Conservation (phyloP, 257 asterid species). For the Solanum clarkiae region DNA sequence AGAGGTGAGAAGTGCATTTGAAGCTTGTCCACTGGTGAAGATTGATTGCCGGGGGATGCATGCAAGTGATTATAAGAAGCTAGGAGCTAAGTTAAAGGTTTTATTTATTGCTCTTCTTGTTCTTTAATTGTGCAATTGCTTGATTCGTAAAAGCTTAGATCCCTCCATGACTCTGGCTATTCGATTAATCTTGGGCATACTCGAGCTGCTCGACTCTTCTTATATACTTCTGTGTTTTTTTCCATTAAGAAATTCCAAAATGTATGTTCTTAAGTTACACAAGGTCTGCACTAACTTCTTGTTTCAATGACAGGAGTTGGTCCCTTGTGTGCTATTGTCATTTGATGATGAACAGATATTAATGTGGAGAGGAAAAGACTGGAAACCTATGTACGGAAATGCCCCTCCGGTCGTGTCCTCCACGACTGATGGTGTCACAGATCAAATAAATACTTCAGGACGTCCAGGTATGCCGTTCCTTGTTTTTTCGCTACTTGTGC, state of each 20-base stretch:
- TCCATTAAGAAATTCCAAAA: background rate
- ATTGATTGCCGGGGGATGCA: conserved; percentile 89
- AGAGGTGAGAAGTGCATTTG: conserved; percentile 87
- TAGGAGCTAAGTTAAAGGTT: conserved; percentile 95
- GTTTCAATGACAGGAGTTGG: conserved; percentile 61
- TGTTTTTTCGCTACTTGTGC: background rate
- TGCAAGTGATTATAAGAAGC: conserved; percentile 87
- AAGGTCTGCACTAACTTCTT: background rate
- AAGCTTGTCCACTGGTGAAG: conserved; percentile 76
- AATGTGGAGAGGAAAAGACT: conserved; percentile 93
- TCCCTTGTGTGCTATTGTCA: conserved; percentile 81
- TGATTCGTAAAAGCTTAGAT: background rate
- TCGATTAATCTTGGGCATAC: background rate
- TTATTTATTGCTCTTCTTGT: background rate
- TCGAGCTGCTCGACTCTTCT: background rate
- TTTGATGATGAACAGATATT: conserved; percentile 82
- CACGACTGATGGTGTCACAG: conserved; percentile 11
- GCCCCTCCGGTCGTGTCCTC: conserved; percentile 19
- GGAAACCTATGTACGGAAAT: conserved; percentile 53
- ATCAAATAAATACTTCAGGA: conserved; percentile 24
- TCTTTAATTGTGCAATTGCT: background rate
- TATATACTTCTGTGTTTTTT: background rate
- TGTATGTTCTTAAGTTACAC: background rate
- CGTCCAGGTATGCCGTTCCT: conserved; percentile 29
- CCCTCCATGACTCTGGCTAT: background rate